Evolutionary conservation across 768 basidiomycete genomes (phyloP), one percentile per base, ranked within the genome.

Genomic region (Boletus rubropictus): DNA sequence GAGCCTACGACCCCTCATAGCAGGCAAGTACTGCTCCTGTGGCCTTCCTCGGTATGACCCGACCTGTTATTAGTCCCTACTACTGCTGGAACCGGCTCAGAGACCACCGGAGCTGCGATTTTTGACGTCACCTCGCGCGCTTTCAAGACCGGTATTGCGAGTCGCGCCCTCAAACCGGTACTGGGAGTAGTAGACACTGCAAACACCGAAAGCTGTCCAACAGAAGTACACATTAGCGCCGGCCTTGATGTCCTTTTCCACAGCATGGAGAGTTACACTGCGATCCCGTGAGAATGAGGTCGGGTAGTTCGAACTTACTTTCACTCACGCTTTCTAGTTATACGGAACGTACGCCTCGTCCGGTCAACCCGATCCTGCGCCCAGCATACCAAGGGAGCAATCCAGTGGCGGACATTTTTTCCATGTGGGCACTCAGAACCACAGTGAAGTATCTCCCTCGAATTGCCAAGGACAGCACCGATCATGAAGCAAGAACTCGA

Each of bases 111-210:
- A 9, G 86, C 94, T 0, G 90, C 94, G 10, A 95, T 97, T 55
- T 77, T 96, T 45, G 89, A 94, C 59, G 90, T 96, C 36, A 89
- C 94, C 0, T 92, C 91, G 0, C 81, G 78, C 57, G 80, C 84
- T 5, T 96, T 97, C 79, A 97, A 97, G 74, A 97, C 95, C 12
- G 95, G 95, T 36, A 98, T 98, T 55, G 86, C 95, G 0, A 92
- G 78, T 60, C 81, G 94, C 31, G 90, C 93, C 4, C 70, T 98
- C 69, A 91, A 94, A 53, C 95, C 95, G 0, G 76, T 84, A 2
- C 74, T 98, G 20, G 95, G 90, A 25, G 80, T 92, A 54, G 82
- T 83, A 25, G 95, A 98, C 60, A 86, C 91, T 2, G 75, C 82
- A 54, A 96, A 95, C 71, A 97, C 94, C 2, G 87, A 88, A 52